Evolutionary conservation across 257 asterid species (phyloP), one percentile per base, ranked within the genome.

Genomic region (Scutellaria barbata): DNA sequence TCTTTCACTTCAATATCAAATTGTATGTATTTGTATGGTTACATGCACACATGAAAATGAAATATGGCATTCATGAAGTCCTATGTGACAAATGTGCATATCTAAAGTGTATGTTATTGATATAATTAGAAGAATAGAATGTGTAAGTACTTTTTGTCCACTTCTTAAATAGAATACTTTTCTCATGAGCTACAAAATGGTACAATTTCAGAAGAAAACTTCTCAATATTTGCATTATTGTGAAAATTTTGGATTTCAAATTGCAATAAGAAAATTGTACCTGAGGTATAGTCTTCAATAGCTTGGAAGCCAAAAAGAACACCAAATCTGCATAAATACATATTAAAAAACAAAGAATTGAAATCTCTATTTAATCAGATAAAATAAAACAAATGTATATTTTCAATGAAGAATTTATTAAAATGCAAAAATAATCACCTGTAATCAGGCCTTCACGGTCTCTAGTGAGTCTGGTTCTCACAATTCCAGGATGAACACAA

Each of bases 401-500:
- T 7, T 46, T 17, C 5, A 22, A n/a, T 58, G 5, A 10, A 3
- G 20, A 14, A 60, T 16, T 42, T 9, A 40, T 2, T 25, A 9
- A 13, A 63, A 35, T 14, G 56, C 0, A 43, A 8, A 20, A 17
- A 5, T 22, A 73, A 64, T 60, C 1, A 94, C 99, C 98, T 8
- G 96, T 89, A 66, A 89, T 35, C 17, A 89, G 77, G 78, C 98
- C 99, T 74, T 95, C 98, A 17, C 98, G 90, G 72, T 95, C 99
- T 72, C 98, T 71, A 14, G 97, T 95, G 66, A 95, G 96, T 43
- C 94, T 56, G n/a, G 99, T 95, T 80, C 99, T 85, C 47, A 88
- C 98, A 57, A 95, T 89, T 50, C 99, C 99, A 35, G 99, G 99
- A 79, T 95, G 96, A 56, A 92, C 99, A 75, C 95, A 92, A 68